A percentile compares a stretch with the other conserved stretches of the same genome.
Evolutionary conservation across 2,329 filamentous ascomycete species (phyloP).

Genomic region (Claviceps monticola): DNA sequence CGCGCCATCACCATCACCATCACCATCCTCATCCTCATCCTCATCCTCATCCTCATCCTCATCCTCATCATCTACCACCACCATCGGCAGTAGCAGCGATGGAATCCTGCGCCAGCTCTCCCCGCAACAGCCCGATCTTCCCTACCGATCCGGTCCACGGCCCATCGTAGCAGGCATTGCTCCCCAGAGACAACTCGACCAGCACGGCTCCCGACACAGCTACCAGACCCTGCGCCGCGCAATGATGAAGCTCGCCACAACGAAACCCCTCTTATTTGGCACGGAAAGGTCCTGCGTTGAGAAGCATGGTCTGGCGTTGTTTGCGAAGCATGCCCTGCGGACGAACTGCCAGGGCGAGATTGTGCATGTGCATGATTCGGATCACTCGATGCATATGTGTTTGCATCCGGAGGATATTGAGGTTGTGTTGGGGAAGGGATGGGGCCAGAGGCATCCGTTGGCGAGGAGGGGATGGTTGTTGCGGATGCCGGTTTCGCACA

Average conservation of each 20-base stretch:
- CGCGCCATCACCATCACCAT: slow-evolving; percentile 41
- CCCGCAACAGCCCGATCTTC: slow-evolving; percentile 28
- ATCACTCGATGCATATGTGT: slow-evolving; percentile 66
- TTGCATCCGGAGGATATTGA: slow-evolving; percentile 67
- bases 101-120: slow-evolving; percentile 30
- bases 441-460: slow-evolving; percentile 60
- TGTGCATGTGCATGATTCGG: slow-evolving; percentile 64
- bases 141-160: slow-evolving; percentile 46
- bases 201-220: slow-evolving; percentile 40
- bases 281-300: slow-evolving; percentile 65
- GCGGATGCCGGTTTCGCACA: slow-evolving; percentile 53
- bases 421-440: slow-evolving; percentile 58
- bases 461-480: slow-evolving; percentile 50
- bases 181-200: slow-evolving; percentile 65
- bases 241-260: slow-evolving; percentile 35
- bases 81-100: slow-evolving; percentile 22
- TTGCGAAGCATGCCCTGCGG: slow-evolving; percentile 51
- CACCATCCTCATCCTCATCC: slow-evolving; percentile 36
- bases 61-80: too few species aligned
- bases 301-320: slow-evolving; percentile 67
- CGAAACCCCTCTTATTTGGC: slow-evolving; percentile 34
- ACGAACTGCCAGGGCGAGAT: slow-evolving; percentile 69
- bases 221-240: slow-evolving; percentile 40
- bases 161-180: slow-evolving; percentile 63
- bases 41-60: slow-evolving; percentile 17